These are phyloP conservation scores for Colletotrichum scovillei DNA, from an alignment of 2,329 filamentous ascomycete species.

Conservation along the genomic window DNA sequence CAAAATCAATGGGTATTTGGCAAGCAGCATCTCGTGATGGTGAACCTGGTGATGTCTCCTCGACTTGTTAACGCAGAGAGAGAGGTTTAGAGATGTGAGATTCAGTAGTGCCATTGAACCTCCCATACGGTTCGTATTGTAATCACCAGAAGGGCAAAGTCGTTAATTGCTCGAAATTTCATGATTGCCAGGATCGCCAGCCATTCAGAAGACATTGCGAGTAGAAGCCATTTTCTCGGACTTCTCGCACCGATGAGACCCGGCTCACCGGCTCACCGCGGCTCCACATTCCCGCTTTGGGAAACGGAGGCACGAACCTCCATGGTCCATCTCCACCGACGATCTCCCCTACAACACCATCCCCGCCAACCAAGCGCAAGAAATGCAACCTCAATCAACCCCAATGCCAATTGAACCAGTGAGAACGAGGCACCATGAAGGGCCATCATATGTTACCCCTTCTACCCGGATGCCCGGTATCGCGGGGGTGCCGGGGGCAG, in stretches of 20 bases:
- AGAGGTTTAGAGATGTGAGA: background rate
- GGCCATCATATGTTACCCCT: background rate
- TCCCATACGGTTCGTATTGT: no score
- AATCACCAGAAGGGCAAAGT: no score
- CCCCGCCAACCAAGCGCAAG: conserved; percentile 22
- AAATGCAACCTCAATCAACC: background rate
- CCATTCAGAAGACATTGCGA: no score
- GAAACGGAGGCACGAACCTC: conserved; percentile 29
- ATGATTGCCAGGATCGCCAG: background rate
- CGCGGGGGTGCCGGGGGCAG: background rate
- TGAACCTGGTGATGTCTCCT: background rate
- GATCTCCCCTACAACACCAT: conserved; percentile 3
- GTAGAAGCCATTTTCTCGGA: background rate
- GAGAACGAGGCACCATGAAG: background rate
- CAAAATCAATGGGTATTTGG: conserved; percentile 19
- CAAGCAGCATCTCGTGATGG: background rate
- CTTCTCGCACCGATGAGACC: background rate
- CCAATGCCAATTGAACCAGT: background rate
- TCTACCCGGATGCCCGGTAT: background rate
- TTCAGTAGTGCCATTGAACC: no score
- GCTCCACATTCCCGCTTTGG: conserved; percentile 30
- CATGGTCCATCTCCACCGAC: conserved; percentile 17
- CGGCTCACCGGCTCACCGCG: conserved; percentile 1
- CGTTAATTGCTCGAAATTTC: no score
- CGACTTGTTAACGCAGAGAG: background rate